These are phyloP conservation scores for Fusarium albidum DNA, from an alignment of 2,329 filamentous ascomycete species.

Conservation along the genomic window DNA sequence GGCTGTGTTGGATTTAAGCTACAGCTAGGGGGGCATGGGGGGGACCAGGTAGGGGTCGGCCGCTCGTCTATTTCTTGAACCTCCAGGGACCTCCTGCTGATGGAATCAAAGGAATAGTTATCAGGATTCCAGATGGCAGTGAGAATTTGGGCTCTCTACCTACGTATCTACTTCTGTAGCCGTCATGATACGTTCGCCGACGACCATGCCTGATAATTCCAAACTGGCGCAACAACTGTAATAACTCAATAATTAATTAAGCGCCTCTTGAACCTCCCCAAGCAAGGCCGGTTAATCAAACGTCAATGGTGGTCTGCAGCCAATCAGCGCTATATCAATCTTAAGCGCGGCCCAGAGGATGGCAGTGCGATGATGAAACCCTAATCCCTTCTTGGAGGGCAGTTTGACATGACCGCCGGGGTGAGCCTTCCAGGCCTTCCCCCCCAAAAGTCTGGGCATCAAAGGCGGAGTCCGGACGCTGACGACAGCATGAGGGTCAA, in stretches of 20 bases:
- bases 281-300: no score
- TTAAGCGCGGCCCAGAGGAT: conserved; percentile 15
- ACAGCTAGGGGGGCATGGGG: not conserved
- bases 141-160: no score
- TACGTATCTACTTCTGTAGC: no score
- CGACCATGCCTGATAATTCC: no score
- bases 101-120: not conserved
- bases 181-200: no score
- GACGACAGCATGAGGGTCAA: conserved; percentile 7
- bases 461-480: conserved; percentile 25
- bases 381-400: not conserved
- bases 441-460: conserved; percentile 9
- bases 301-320: no score
- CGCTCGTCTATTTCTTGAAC: conserved; percentile 21
- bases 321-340: not conserved
- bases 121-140: not conserved
- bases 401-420: no score
- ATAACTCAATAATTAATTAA: no score
- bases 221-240: no score
- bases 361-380: conserved; percentile 30
- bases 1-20: conserved; percentile 20
- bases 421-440: not conserved
- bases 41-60: conserved; percentile 32
- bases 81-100: not conserved
- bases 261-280: no score